Base-by-base conservation (phyloP, 2,329 filamentous ascomycete species). In the Alternaria triticimaculans region DNA sequence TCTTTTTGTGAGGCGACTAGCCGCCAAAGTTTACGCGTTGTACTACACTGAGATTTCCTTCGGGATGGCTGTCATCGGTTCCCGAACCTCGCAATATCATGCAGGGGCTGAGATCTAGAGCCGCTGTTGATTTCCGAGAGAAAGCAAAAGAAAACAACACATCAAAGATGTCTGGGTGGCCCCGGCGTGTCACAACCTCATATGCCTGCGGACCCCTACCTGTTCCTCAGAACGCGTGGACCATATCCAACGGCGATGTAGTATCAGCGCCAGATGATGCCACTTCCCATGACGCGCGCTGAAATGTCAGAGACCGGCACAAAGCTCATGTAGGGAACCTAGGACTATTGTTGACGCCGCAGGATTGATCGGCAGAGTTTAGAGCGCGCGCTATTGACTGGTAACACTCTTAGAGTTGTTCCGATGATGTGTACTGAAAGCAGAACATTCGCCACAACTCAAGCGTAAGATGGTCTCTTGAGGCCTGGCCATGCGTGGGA, bases 391-490 rank as follows among this genome's bases (percentile, higher is more conserved):
- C 15, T 21, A 3, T 51, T 51, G 49, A 37, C 49, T 49, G 49
- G 28, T 21, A 23, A 37, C 28, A 12, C 12, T 15, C 20, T 28
- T 6, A 6, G 21, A n/a, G 21, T 37, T 23, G 5, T 37, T 25
- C 3, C 28, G 2, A 15, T 9, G 2, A 33, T 21, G 5, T 6
- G 51, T 23, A 26, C 33, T 26, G n/a, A 33, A 25, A 20, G 15
- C 11, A 55, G n/a, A 14, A 18, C n/a, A 11, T 21, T 10, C 26
- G 23, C 3, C 20, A 43, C 49, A 30, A 28, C 10, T 67, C 43
- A 62, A 37, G 53, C 33, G 43, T 62, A 64, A 9, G 37, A 55
- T 26, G 37, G 51, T 10, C 48, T 55, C 28, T 64, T 61, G 44
- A 53, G 11, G 23, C 30, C 18, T 28, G 23, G 14, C 21, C 50